These are phyloP conservation scores for Russula abietina DNA, from an alignment of 768 basidiomycete genomes.

Conservation along the genomic window DNA sequence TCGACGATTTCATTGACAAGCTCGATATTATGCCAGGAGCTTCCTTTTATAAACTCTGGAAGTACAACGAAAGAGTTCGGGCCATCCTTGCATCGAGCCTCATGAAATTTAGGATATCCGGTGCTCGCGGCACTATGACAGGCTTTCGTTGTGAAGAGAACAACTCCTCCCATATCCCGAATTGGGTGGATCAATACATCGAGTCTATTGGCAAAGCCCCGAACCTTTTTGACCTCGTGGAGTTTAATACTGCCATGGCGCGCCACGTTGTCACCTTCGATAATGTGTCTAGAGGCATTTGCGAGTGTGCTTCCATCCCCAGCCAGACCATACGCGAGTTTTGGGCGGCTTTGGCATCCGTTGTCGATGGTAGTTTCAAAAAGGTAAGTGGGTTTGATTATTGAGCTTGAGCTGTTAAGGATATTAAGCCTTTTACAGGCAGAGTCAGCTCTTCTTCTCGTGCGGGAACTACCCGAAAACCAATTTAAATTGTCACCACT, in stretches of 20 bases:
- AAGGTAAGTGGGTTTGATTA: not conserved
- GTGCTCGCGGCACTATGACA: no score
- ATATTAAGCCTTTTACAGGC: not conserved
- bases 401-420: no score
- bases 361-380: not conserved
- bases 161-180: not conserved
- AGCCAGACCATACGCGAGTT: not conserved
- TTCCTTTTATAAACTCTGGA: slow-evolving; percentile 7
- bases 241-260: not conserved
- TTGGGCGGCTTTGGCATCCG: not conserved
- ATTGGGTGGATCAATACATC: slow-evolving; percentile 1
- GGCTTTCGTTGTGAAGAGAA: not conserved
- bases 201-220: not conserved
- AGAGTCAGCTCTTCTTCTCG: not conserved
- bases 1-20: not conserved
- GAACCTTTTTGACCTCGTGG: not conserved
- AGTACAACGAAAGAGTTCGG: not conserved
- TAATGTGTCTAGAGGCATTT: not conserved
- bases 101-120: no score
- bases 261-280: not conserved
- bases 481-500: not conserved
- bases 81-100: not conserved
- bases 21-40: not conserved
- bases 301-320: not conserved
- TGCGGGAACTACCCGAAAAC: not conserved